Percentiles rank a stretch among this genome's conserved stretches.
Conservation (phyloP, 2,329 filamentous ascomycete species). For the Ilyonectria robusta region DNA sequence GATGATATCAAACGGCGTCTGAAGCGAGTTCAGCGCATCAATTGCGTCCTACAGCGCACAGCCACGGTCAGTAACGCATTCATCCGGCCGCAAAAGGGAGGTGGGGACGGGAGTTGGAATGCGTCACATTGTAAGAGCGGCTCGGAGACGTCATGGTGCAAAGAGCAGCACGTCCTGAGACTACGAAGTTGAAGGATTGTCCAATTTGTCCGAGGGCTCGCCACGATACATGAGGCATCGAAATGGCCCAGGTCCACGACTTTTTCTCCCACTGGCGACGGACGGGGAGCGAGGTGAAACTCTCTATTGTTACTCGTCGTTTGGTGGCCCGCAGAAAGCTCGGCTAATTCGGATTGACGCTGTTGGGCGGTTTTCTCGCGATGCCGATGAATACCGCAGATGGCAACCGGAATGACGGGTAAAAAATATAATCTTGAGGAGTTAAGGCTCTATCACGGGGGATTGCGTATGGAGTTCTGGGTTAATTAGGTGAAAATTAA, state of each 20-base stretch:
- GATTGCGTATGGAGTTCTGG: background rate
- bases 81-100: background rate
- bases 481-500: conserved; percentile 12
- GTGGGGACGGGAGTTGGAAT: background rate
- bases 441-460: background rate
- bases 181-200: conserved; percentile 41
- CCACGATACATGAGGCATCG: conserved; percentile 53
- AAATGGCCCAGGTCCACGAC: conserved; percentile 20
- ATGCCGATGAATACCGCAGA: background rate
- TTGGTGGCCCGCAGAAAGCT: conserved; percentile 43
- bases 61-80: conserved; percentile 24
- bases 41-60: conserved; percentile 79
- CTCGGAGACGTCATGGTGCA: conserved; percentile 48
- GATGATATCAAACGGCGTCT: conserved; percentile 87
- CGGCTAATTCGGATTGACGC: conserved; percentile 44
- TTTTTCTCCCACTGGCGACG: background rate
- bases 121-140: conserved; percentile 54
- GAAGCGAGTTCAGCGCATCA: conserved; percentile 87
- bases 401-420: background rate
- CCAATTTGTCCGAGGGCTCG: conserved; percentile 42
- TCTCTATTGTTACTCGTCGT: conserved; percentile 22
- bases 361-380: background rate
- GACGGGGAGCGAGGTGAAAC: conserved; percentile 15
- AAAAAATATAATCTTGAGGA: background rate
- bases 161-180: conserved; percentile 27